Percentiles rank a stretch among this genome's conserved stretches.
phyloP scores from a whole-genome alignment of 1,284 basidiomycete genomes.

The Athelia psychrophila region DNA sequence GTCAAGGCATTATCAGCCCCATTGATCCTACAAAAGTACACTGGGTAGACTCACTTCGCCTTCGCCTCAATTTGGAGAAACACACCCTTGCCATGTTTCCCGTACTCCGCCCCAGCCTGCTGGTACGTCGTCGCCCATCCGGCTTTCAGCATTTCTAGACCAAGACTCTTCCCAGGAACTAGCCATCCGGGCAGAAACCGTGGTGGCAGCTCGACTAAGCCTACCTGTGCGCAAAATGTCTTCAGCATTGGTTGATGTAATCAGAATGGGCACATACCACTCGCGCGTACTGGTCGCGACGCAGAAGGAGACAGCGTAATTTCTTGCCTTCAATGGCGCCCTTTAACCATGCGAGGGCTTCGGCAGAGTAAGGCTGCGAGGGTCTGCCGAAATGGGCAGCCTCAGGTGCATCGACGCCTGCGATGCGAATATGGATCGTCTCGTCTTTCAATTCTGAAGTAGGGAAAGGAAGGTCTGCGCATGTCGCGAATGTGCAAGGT shows the following conservation, averaged over 20 bases:
- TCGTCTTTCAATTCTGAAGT: slow-evolving; percentile 64
- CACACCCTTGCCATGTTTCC: slow-evolving; percentile 58
- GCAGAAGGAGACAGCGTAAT: slow-evolving; percentile 67
- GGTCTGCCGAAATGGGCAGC: slow-evolving; percentile 79
- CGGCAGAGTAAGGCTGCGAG: slow-evolving; percentile 67
- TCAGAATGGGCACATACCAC: slow-evolving; percentile 45
- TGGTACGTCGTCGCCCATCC: slow-evolving; percentile 78
- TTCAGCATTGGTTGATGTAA: not conserved
- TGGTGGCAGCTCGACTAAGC: slow-evolving; percentile 49
- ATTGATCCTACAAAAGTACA: no score
- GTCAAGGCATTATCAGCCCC: slow-evolving; percentile 2
- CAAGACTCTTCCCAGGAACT: slow-evolving; percentile 52
- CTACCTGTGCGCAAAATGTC: slow-evolving; percentile 51
- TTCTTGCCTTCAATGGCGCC: slow-evolving; percentile 50
- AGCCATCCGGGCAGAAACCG: slow-evolving; percentile 47
- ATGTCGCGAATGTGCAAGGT: no score
- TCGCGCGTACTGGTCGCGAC: slow-evolving; percentile 80
- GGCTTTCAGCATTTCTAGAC: slow-evolving; percentile 74
- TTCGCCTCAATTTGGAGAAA: slow-evolving; percentile 58
- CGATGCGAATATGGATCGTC: slow-evolving; percentile 83
- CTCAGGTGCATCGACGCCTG: slow-evolving; percentile 90
- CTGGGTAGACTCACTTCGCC: slow-evolving; percentile 77
- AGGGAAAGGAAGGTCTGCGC: not conserved
- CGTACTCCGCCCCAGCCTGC: slow-evolving; percentile 78
- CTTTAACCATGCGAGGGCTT: slow-evolving; percentile 74